A percentile compares a stretch with the other conserved stretches of the same genome.
These are phyloP conservation scores for Verticillium nonalfalfae DNA, from an alignment of 2,329 filamentous ascomycete species.

Conservation along the genomic window DNA sequence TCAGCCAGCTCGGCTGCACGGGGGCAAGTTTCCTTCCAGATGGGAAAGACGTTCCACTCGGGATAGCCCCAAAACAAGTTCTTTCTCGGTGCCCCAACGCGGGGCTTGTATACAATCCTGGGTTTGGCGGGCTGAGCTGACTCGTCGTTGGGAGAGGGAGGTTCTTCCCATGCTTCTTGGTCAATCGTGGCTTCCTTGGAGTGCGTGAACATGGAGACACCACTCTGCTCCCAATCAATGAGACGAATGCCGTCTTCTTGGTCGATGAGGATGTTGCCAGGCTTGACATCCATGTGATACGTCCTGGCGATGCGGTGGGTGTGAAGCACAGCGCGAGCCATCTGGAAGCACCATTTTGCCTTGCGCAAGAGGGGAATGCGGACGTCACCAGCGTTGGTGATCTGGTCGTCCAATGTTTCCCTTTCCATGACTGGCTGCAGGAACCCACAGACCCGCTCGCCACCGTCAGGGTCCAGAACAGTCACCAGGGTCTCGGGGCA, in stretches of 20 bases:
- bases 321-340: slow-evolving; percentile 14
- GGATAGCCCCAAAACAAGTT: slow-evolving; percentile 10
- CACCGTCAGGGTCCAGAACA: not conserved
- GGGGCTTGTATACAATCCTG: slow-evolving; percentile 10
- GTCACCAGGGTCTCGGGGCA: slow-evolving; percentile 8
- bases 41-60: slow-evolving; percentile 13
- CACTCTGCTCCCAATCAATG: slow-evolving; percentile 20
- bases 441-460: slow-evolving; percentile 11
- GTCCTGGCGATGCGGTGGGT: slow-evolving; percentile 14
- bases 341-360: slow-evolving; percentile 16
- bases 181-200: slow-evolving; percentile 11
- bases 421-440: slow-evolving; percentile 9
- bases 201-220: slow-evolving; percentile 14
- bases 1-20: slow-evolving; percentile 13
- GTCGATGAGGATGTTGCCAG: slow-evolving; percentile 19
- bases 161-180: slow-evolving; percentile 6
- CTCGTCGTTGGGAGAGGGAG: not conserved
- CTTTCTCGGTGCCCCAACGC: slow-evolving; percentile 5
- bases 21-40: slow-evolving; percentile 11
- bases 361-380: slow-evolving; percentile 10
- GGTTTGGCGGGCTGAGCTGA: slow-evolving; percentile 2
- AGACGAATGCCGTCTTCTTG: slow-evolving; percentile 9
- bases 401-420: slow-evolving; percentile 9
- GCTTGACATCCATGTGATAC: slow-evolving; percentile 23
- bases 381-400: slow-evolving; percentile 8